These are phyloP conservation scores for Ogataea paraovalis DNA, from an alignment of 805 yeast species.

Conservation along the genomic window DNA sequence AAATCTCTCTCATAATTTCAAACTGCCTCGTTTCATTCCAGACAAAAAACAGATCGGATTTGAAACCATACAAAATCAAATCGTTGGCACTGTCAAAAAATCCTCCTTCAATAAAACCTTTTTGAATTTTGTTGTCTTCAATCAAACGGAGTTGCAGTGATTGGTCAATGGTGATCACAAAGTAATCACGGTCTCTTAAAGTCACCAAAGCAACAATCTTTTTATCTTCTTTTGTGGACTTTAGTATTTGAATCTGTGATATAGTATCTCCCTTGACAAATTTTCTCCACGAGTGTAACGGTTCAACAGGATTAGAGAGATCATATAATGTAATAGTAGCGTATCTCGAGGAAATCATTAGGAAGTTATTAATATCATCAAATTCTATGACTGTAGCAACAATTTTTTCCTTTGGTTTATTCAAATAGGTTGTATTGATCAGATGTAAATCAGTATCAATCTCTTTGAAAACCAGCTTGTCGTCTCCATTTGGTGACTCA, in stretches of 20 bases:
- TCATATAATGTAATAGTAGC: constrained; percentile 61
- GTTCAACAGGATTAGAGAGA: constrained; percentile 24
- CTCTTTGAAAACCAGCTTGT: constrained; percentile 43
- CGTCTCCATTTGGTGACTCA: constrained; percentile 68
- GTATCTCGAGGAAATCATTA: constrained; percentile 68
- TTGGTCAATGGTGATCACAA: constrained; percentile 33
- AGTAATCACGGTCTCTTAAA: constrained; percentile 64
- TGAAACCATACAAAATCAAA: constrained; percentile 73
- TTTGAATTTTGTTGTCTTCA: constrained; percentile 55
- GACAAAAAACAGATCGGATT: constrained; percentile 69
- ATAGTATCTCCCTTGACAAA: constrained; percentile 65
- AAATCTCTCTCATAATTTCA: constrained; percentile 64
- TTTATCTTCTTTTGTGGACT: constrained; percentile 12
- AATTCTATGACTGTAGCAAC: constrained; percentile 54
- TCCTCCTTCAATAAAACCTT: constrained; percentile 82
- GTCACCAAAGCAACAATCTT: constrained; percentile 41
- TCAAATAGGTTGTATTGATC: constrained; percentile 5
- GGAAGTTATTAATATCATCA: constrained; percentile 34
- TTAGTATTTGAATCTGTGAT: constrained; percentile 46
- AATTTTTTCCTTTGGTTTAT: constrained; percentile 36
- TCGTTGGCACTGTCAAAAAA: constrained; percentile 40
- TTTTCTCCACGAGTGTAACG: constrained; percentile 38
- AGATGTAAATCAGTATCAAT: constrained; percentile 31
- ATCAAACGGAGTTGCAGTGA: constrained; percentile 7
- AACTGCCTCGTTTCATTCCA: constrained; percentile 78